Evolutionary conservation across 163 green algal genomes (phyloP).

Genomic region (Smithsoniella earleae): DNA sequence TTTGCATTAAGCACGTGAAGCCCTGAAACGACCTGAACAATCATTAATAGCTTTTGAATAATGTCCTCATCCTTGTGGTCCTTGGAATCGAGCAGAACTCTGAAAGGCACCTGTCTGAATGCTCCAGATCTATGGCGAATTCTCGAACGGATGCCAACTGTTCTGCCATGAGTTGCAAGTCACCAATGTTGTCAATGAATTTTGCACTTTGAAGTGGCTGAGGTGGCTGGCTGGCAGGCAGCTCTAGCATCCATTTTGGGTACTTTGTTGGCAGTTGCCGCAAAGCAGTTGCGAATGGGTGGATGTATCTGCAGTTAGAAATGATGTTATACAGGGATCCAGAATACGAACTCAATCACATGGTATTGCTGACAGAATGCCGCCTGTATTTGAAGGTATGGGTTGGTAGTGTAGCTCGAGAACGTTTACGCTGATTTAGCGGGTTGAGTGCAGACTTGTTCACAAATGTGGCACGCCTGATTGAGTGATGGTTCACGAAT

Average conservation of each 20-base stretch:
- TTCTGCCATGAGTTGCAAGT: slow-evolving; percentile 39
- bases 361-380: no score
- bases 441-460: background rate
- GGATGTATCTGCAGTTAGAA: slow-evolving; percentile 9
- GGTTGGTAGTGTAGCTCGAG: no score
- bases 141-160: slow-evolving; percentile 43
- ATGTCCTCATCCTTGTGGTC: no score
- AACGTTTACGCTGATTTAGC: no score
- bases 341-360: no score
- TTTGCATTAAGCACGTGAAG: slow-evolving; percentile 89
- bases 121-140: slow-evolving; percentile 84
- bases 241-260: slow-evolving; percentile 39
- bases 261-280: slow-evolving; percentile 41
- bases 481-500: background rate
- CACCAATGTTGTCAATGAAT: slow-evolving; percentile 48
- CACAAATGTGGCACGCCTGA: background rate
- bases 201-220: slow-evolving; percentile 43
- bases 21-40: slow-evolving; percentile 58
- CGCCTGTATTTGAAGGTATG: no score
- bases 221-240: slow-evolving; percentile 3
- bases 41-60: background rate
- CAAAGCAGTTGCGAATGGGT: slow-evolving; percentile 44
- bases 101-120: slow-evolving; percentile 68
- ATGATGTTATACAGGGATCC: no score
- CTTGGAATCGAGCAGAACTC: no score